These are phyloP conservation scores for Clarireedia monteithiana DNA, from an alignment of 2,329 filamentous ascomycete species.

Conservation along the genomic window DNA sequence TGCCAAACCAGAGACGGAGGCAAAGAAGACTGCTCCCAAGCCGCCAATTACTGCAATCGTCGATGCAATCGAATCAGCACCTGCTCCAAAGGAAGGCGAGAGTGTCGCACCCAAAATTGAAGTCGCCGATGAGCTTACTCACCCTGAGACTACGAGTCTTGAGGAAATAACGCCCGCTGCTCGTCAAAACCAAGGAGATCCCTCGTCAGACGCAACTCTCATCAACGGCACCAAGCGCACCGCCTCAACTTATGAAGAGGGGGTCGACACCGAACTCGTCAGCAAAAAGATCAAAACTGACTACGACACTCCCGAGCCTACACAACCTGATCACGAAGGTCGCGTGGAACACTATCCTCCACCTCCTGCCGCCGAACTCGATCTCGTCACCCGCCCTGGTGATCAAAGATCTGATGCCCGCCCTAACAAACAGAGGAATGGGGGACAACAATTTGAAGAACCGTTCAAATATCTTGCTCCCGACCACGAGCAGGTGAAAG, in stretches of 20 bases:
- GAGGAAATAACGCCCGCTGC: conserved; percentile 24
- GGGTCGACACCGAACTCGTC: neutral
- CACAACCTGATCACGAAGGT: conserved; percentile 10
- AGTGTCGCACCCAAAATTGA: conserved; percentile 27
- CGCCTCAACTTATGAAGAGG: conserved; percentile 29
- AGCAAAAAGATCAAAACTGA: conserved; percentile 40
- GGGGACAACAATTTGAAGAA: conserved; percentile 62
- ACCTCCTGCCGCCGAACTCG: conserved; percentile 27
- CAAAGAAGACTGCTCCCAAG: conserved; percentile 40
- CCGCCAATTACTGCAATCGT: conserved; percentile 32
- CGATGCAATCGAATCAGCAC: conserved; percentile 32
- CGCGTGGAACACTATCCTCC: conserved; percentile 30
- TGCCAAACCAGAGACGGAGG: conserved; percentile 60
- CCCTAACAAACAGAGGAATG: conserved; percentile 22
- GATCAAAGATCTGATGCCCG: conserved; percentile 17
- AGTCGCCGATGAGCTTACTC: conserved; percentile 23
- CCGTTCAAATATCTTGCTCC: conserved; percentile 84
- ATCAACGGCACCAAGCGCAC: conserved; percentile 29
- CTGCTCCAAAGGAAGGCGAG: conserved; percentile 25
- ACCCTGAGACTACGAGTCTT: conserved; percentile 17
- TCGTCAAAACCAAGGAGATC: conserved; percentile 27
- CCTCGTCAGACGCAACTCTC: conserved; percentile 17
- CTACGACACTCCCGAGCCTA: conserved; percentile 18
- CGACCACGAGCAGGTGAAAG: conserved; percentile 66
- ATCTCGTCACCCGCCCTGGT: conserved; percentile 22